Evolutionary conservation across 176 grass and related monocot genomes (phyloP).

Genomic region (Eremochloa ophiuroides): DNA sequence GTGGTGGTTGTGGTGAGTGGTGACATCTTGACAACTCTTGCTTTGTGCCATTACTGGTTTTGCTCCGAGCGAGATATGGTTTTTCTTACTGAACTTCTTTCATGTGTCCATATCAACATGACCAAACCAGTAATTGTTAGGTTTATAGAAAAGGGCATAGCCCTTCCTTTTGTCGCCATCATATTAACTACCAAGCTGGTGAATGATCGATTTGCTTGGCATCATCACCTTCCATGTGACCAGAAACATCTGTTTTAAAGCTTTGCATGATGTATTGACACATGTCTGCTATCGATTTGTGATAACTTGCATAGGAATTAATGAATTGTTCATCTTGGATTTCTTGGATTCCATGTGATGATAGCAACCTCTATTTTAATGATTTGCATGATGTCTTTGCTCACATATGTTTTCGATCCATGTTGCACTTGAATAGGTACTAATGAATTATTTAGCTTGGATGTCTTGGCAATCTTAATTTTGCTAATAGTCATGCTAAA

Average conservation of each 20-base stretch:
- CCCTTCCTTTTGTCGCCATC: background rate
- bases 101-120: background rate
- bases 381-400: background rate
- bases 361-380: background rate
- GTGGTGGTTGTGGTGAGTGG: slow-evolving; percentile 20
- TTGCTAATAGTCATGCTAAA: background rate
- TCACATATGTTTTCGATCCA: background rate
- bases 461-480: background rate
- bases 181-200: background rate
- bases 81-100: slow-evolving; percentile 26
- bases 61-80: background rate
- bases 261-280: background rate
- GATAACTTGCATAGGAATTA: background rate
- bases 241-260: background rate
- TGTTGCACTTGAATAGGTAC: background rate
- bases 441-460: slow-evolving; percentile 3
- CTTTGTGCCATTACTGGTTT: slow-evolving; percentile 9
- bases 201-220: slow-evolving; percentile 22
- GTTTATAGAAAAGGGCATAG: slow-evolving; percentile 2
- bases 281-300: background rate
- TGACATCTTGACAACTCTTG: slow-evolving; percentile 10
- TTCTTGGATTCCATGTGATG: background rate
- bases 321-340: background rate
- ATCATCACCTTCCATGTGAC: background rate
- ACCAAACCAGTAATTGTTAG: background rate